Conservation (phyloP, 441 rosid genomes). For the Populus trichocarpa region DNA sequence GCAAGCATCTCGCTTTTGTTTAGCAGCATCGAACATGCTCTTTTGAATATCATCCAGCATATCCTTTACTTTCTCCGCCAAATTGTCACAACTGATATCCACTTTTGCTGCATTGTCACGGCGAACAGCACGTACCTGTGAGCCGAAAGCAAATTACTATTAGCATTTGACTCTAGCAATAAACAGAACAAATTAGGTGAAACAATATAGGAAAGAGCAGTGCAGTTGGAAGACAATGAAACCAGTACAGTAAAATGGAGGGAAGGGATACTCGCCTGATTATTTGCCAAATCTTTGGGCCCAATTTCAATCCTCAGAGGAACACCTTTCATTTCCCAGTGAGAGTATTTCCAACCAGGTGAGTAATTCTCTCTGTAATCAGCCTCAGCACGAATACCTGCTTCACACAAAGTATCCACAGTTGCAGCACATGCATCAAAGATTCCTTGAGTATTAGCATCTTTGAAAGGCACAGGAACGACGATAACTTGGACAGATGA, state of each 20-base stretch:
- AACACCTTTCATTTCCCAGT: slow-evolving; percentile 99
- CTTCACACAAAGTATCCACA: slow-evolving; percentile 52
- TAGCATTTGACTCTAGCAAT: background rate
- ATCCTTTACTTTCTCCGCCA: slow-evolving; percentile 61
- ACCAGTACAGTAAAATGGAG: slow-evolving; percentile 7
- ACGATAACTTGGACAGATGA: slow-evolving; percentile 86
- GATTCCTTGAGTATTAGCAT: slow-evolving; percentile 83
- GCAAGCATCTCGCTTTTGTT: slow-evolving; percentile 75
- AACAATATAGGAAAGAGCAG: background rate
- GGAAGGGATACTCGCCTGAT: slow-evolving; percentile 49
- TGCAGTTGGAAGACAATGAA: background rate
- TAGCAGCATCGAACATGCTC: slow-evolving; percentile 68
- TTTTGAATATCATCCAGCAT: slow-evolving; percentile 63
- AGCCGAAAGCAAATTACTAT: slow-evolving; percentile 9
- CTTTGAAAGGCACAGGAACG: slow-evolving; percentile 93
- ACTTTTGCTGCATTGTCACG: slow-evolving; percentile 79
- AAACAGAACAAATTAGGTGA: background rate
- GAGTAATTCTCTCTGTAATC: slow-evolving; percentile 92
- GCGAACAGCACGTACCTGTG: slow-evolving; percentile 83
- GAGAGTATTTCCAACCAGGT: slow-evolving; percentile 98
- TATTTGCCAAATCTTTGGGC: slow-evolving; percentile 80
- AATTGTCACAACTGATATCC: slow-evolving; percentile 57
- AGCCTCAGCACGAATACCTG: slow-evolving; percentile 81
- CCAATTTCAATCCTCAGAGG: slow-evolving; percentile 98
- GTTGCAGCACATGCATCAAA: slow-evolving; percentile 82